Conservation (phyloP, 345 rosid species). For the Euphorbia peplus region DNA sequence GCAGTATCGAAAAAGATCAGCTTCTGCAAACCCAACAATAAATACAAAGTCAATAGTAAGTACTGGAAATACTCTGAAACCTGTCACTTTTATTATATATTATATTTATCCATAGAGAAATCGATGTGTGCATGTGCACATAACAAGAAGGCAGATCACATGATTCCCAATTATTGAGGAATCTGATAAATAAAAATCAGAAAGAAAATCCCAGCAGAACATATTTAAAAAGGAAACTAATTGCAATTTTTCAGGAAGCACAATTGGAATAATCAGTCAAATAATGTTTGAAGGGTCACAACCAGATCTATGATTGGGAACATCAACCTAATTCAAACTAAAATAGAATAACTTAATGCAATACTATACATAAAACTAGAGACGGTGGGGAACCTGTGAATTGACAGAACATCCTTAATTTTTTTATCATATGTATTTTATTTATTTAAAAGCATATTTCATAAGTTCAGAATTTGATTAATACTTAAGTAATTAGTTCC, state of each 20-base stretch:
- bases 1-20: conserved; percentile 66
- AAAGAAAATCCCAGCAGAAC: not conserved
- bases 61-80: no score
- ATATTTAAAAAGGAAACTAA: not conserved
- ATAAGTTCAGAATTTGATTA: no score
- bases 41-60: not conserved
- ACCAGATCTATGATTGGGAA: not conserved
- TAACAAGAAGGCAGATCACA: not conserved
- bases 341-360: not conserved
- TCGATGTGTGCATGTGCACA: not conserved
- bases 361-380: not conserved
- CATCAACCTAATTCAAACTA: conserved; percentile 9
- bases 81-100: not conserved
- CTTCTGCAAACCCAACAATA: conserved; percentile 50
- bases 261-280: no score
- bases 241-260: not conserved
- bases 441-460: not conserved
- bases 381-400: not conserved
- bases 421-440: not conserved
- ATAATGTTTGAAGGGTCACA: not conserved
- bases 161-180: not conserved
- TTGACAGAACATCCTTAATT: not conserved
- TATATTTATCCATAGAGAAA: not conserved
- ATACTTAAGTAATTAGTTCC: not conserved
- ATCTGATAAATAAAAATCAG: not conserved